Evolutionary conservation across 768 basidiomycete genomes (phyloP).

Genomic region (Tricholoma furcatifolium): DNA sequence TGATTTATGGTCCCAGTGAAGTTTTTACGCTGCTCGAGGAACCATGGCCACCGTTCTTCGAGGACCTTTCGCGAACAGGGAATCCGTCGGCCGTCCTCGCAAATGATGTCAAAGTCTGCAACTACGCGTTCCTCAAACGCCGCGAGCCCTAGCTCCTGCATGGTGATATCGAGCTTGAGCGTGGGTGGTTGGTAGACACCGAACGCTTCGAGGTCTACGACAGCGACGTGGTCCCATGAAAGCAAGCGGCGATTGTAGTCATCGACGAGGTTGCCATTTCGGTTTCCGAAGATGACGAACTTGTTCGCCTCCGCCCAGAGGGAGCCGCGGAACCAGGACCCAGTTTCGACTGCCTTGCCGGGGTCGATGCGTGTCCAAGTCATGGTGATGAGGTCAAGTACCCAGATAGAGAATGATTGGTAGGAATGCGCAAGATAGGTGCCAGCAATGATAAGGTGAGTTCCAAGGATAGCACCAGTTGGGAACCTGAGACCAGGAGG

Average conservation of each 20-base stretch:
- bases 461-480: conserved; percentile 88
- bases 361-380: conserved; percentile 88
- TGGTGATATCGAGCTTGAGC: conserved; percentile 59
- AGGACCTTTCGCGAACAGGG: conserved; percentile 81
- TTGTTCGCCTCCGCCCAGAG: conserved; percentile 83
- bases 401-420: conserved; percentile 97
- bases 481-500: conserved; percentile 97
- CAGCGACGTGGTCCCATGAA: conserved; percentile 90
- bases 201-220: conserved; percentile 90
- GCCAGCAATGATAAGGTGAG: conserved; percentile 90
- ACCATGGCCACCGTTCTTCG: conserved; percentile 95
- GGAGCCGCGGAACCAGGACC: conserved; percentile 95
- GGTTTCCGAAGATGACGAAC: conserved; percentile 90
- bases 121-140: conserved; percentile 77
- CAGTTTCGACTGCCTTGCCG: conserved; percentile 78
- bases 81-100: conserved; percentile 86
- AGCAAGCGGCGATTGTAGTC: conserved; percentile 90
- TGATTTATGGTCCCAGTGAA: conserved; percentile 58
- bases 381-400: conserved; percentile 81
- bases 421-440: conserved; percentile 94
- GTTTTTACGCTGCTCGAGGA: conserved; percentile 65
- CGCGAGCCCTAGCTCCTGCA: conserved; percentile 84
- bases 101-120: conserved; percentile 92
- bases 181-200: conserved; percentile 91
- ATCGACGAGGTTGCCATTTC: conserved; percentile 81